These are phyloP conservation scores for Geotrichum carabidarum DNA, from an alignment of 1,139 yeast genomes.

Conservation along the genomic window DNA sequence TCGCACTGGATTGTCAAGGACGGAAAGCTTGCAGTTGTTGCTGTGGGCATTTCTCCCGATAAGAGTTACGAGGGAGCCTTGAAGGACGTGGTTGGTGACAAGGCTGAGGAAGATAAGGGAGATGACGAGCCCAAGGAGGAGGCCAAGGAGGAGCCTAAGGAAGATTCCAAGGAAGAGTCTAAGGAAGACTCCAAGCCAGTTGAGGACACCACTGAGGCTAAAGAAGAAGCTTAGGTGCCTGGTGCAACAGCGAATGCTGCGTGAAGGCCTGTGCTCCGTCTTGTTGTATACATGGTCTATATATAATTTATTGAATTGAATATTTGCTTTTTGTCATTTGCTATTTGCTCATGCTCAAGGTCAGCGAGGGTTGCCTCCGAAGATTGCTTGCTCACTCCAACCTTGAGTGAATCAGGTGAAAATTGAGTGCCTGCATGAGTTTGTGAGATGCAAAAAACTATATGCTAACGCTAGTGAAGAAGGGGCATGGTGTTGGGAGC, in stretches of 20 bases:
- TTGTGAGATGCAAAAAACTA: no score
- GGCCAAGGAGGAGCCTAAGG: slow-evolving; percentile 19
- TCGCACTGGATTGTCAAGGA: slow-evolving; percentile 86
- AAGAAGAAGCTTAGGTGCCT: slow-evolving; percentile 22
- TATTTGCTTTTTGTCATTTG: no score
- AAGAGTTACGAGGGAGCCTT: slow-evolving; percentile 59
- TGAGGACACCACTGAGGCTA: slow-evolving; percentile 18
- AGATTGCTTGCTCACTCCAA: no score
- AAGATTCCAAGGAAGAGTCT: slow-evolving; percentile 9
- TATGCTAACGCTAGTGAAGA: no score
- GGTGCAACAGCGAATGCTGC: background rate
- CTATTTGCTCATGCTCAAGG: no score
- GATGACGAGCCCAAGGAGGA: slow-evolving; percentile 19
- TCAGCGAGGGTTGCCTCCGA: no score
- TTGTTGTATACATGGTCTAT: background rate
- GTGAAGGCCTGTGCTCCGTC: background rate
- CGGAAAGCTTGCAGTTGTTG: slow-evolving; percentile 62
- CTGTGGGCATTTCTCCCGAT: slow-evolving; percentile 73
- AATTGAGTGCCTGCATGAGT: no score
- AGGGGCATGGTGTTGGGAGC: no score
- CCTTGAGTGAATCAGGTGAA: no score
- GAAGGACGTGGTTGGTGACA: slow-evolving; percentile 23
- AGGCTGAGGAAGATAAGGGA: slow-evolving; percentile 18
- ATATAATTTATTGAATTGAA: background rate
- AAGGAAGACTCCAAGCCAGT: slow-evolving; percentile 8